Evolutionary conservation across 2,329 filamentous ascomycete genomes (phyloP), one percentile per base, ranked within the genome.

Genomic region (Tolypocladium inflatum): DNA sequence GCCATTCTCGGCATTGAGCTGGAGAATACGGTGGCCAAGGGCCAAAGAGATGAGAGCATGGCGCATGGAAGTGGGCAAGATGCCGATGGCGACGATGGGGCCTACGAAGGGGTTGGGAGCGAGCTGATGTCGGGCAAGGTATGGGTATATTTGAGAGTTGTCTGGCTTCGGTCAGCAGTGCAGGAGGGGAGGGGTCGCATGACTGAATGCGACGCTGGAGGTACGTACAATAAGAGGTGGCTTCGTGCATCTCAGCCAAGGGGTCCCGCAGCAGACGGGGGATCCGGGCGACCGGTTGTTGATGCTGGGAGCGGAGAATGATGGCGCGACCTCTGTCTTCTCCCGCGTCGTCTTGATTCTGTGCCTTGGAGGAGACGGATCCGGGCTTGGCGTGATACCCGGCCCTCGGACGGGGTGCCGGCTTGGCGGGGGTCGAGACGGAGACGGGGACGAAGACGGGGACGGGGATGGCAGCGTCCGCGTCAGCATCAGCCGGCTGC

Each of bases 1-100:
- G 38, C 38, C 19, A 23, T 54, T 15, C 33, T 37, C 38, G n/a
- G 26, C 19, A 7, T 26, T 30, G 41, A 53, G 39, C 38, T 57
- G 56, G 4, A 57, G 48, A 37, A 57, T 54, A 7, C 56, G 48
- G 39, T 57, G 50, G 11, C 56, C 52, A 21, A 57, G 50, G 39
- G 56, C 39, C 38, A 54, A n/a, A 33, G 56, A 54, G 41, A 57
- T 54, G 26, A 57, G 56, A 15, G 50, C 39, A n/a, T 57, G 56
- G 23, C 56, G 50, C 39, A 54, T 43, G 7, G 56, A 57, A 13
- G 56, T 19, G 19, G 56, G 56, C 19, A 54, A 35, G 15, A 15
- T 6, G 9, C 53, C 37, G 38, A 57, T 4, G 11, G n/a, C 21
- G 9, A 30, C 2, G n/a, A 55, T 55, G 2, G 54, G 54, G 26